phyloP scores from a whole-genome alignment of 352 stramenopile species.

The Pilasporangium apinafurcum region DNA sequence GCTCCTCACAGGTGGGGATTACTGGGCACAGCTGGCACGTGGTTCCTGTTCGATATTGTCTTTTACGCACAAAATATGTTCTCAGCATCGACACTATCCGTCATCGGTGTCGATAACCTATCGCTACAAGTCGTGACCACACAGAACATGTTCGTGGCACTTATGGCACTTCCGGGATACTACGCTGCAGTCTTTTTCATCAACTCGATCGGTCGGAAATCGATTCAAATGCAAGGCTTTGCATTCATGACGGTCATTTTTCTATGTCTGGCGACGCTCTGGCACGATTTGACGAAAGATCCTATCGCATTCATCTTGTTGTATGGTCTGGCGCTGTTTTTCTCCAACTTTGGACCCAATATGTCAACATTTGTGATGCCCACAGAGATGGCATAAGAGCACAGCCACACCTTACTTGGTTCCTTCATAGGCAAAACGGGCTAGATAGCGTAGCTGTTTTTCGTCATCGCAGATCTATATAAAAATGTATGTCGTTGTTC shows the following conservation, averaged over 20 bases:
- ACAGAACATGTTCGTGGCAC: slow-evolving; percentile 26
- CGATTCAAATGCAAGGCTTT: slow-evolving; percentile 49
- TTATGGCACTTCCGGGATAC: slow-evolving; percentile 51
- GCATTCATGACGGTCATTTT: slow-evolving; percentile 32
- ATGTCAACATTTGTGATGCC: slow-evolving; percentile 83
- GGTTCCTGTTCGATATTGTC: slow-evolving; percentile 67
- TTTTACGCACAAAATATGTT: slow-evolving; percentile 61
- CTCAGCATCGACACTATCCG: slow-evolving; percentile 30
- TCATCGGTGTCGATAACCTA: slow-evolving; percentile 24
- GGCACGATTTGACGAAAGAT: slow-evolving; percentile 19
- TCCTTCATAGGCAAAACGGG: too few species aligned
- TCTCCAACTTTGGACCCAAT: too few species aligned
- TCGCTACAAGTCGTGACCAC: slow-evolving; percentile 26
- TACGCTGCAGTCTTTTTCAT: slow-evolving; percentile 58
- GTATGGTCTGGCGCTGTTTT: slow-evolving; percentile 47
- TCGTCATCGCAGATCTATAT: too few species aligned
- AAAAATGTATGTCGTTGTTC: too few species aligned
- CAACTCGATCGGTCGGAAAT: slow-evolving; percentile 37
- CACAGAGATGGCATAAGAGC: too few species aligned
- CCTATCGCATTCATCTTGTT: slow-evolving; percentile 36
- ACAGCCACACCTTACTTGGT: too few species aligned
- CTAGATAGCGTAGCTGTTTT: too few species aligned
- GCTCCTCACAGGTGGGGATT: slow-evolving; percentile 23
- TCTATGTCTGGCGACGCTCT: slow-evolving; percentile 22
- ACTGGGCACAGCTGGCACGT: slow-evolving; percentile 36